phyloP scores from a whole-genome alignment of 176 grass and related monocot genomes.

The Otatea glauca region DNA sequence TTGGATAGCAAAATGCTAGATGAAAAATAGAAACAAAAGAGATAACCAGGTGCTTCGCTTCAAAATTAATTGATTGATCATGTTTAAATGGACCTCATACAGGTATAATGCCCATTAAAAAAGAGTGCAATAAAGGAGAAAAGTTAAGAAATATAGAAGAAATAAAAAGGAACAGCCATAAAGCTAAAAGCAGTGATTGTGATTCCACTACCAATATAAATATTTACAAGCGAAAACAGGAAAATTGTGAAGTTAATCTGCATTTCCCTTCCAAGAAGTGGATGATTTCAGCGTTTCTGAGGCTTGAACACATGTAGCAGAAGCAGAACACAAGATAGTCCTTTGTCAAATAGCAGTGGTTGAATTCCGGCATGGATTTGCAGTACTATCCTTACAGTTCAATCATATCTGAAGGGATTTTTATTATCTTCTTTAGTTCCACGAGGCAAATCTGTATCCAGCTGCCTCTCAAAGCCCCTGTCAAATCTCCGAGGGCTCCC shows the following conservation, averaged over 20 bases:
- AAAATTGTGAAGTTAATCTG: constrained; percentile 62
- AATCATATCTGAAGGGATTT: constrained; percentile 43
- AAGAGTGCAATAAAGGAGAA: constrained; percentile 33
- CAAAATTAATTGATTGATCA: constrained; percentile 67
- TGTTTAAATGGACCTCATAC: constrained; percentile 55
- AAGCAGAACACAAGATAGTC: constrained; percentile 39
- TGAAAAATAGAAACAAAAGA: constrained; percentile 10
- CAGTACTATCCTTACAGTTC: constrained; percentile 27
- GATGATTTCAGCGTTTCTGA: constrained; percentile 43
- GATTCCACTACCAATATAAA: constrained; percentile 60
- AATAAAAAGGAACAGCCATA: constrained; percentile 50
- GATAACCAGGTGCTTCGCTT: neutral
- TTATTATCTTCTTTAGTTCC: constrained; percentile 55
- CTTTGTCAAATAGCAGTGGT: constrained; percentile 36
- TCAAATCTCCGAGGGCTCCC: constrained; percentile 59
- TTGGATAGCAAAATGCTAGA: constrained; percentile 38
- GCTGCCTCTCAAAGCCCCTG: constrained; percentile 50
- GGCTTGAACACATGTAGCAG: constrained; percentile 39
- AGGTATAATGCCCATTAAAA: constrained; percentile 55
- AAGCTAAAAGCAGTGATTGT: constrained; percentile 48
- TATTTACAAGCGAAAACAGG: constrained; percentile 65
- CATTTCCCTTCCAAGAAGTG: constrained; percentile 38
- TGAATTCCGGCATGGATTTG: constrained; percentile 25
- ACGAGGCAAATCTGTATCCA: constrained; percentile 43
- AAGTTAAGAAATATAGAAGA: constrained; percentile 35